Evolutionary conservation across 2,329 filamentous ascomycete genomes (phyloP).

Genomic region (Orbilia quercus): DNA sequence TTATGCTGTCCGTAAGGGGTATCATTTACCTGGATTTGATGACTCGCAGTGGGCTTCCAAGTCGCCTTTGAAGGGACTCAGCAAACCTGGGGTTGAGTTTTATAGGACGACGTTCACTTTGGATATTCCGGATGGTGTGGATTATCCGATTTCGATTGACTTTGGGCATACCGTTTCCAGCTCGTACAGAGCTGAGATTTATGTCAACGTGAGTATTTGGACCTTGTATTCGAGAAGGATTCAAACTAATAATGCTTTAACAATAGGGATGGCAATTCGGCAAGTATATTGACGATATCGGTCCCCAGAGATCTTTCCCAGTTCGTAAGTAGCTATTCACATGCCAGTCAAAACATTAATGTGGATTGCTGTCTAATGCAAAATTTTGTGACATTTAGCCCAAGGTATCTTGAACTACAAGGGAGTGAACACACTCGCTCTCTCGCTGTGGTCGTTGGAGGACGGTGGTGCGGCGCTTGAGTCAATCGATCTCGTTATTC

Average conservation of each 20-base stretch:
- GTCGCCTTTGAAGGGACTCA: constrained; percentile 65
- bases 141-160: constrained; percentile 72
- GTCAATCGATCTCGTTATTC: constrained; percentile 67
- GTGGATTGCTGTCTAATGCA: not conserved
- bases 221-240: not conserved
- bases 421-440: constrained; percentile 75
- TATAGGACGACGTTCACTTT: constrained; percentile 70
- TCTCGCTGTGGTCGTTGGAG: constrained; percentile 76
- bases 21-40: constrained; percentile 70
- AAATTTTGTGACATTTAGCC: constrained; percentile 8
- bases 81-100: constrained; percentile 69
- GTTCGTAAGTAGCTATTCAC: constrained; percentile 73
- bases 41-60: constrained; percentile 65
- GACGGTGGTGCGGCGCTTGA: constrained; percentile 69
- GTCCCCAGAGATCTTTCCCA: constrained; percentile 77
- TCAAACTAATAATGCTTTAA: not conserved
- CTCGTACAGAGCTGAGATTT: constrained; percentile 73
- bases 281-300: constrained; percentile 75
- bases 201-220: constrained; percentile 70
- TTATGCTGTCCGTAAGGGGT: constrained; percentile 72
- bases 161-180: constrained; percentile 67
- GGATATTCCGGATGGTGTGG: constrained; percentile 69
- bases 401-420: constrained; percentile 73
- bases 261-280: constrained; percentile 73
- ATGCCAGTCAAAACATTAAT: not conserved